Conservation (phyloP, 2,329 filamentous ascomycete species). For the Calonectria hongkongensis region DNA sequence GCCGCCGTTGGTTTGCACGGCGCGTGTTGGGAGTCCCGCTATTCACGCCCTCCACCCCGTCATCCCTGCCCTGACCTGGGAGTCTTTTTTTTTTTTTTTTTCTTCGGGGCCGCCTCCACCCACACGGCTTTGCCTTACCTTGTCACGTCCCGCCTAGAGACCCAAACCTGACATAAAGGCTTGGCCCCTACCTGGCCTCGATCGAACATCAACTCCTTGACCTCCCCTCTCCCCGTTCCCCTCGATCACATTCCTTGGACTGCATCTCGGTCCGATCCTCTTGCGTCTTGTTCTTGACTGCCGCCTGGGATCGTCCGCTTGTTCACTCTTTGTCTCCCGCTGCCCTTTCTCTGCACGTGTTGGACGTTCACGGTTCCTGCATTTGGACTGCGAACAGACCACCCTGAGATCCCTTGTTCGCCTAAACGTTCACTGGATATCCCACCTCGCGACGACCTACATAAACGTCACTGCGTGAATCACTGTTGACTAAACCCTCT, state of each 20-base stretch:
- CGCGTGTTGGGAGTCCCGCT: conserved; percentile 41
- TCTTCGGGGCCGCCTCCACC: conserved; percentile 42
- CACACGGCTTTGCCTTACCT: conserved; percentile 48
- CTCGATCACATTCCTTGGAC: conserved; percentile 48
- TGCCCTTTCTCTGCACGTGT: conserved; percentile 44
- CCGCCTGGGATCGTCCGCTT: conserved; percentile 10
- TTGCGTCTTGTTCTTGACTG: conserved; percentile 25
- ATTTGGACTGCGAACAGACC: conserved; percentile 56
- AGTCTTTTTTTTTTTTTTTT: conserved; percentile 41
- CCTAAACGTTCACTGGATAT: conserved; percentile 45
- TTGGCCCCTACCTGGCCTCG: conserved; percentile 56
- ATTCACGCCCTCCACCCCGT: conserved; percentile 36
- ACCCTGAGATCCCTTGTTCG: conserved; percentile 53
- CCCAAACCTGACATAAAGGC: conserved; percentile 57
- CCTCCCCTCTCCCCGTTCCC: conserved; percentile 51
- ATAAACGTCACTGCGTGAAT: conserved; percentile 42
- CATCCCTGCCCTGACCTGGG: conserved; percentile 44
- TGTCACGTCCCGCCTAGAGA: conserved; percentile 56
- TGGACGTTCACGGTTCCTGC: conserved; percentile 55
- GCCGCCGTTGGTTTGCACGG: conserved; percentile 47
- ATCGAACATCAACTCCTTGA: conserved; percentile 54
- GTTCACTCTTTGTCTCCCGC: conserved; percentile 36
- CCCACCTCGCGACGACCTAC: conserved; percentile 43
- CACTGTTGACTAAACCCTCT: conserved; percentile 37
- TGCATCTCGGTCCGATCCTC: conserved; percentile 47